Percentiles rank a stretch among this genome's conserved stretches.
Conservation (phyloP, 345 rosid species). For the Xanthoceras sorbifolium region DNA sequence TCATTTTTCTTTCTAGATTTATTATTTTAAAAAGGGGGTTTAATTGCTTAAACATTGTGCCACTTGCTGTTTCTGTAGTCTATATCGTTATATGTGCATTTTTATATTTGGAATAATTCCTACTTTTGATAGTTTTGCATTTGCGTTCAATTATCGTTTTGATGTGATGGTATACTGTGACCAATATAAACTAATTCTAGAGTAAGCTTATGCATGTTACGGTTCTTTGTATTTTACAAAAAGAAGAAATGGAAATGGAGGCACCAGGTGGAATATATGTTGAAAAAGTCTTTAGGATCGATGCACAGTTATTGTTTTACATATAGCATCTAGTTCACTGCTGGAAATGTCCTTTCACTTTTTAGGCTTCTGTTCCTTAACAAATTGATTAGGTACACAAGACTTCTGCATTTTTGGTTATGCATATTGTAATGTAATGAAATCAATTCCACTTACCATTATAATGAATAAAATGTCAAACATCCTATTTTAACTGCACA, state of each 20-base stretch:
- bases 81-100: background rate
- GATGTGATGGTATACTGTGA: background rate
- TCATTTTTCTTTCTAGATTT: background rate
- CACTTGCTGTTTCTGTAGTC: background rate
- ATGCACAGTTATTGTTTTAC: background rate
- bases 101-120: background rate
- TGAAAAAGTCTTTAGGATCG: background rate
- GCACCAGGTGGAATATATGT: background rate
- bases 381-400: background rate
- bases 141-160: background rate
- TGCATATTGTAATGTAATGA: background rate
- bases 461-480: background rate
- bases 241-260: background rate
- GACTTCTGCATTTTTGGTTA: background rate
- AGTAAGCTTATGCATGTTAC: background rate
- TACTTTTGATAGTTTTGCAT: background rate
- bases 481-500: background rate
- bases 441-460: background rate
- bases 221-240: background rate
- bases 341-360: background rate
- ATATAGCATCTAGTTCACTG: background rate
- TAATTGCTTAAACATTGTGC: background rate
- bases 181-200: background rate
- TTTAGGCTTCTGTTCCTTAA: background rate
- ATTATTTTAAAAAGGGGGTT: too few relatives aligned